phyloP scores from a whole-genome alignment of 1,284 basidiomycete species.

The Lentinula novae-zelandiae region DNA sequence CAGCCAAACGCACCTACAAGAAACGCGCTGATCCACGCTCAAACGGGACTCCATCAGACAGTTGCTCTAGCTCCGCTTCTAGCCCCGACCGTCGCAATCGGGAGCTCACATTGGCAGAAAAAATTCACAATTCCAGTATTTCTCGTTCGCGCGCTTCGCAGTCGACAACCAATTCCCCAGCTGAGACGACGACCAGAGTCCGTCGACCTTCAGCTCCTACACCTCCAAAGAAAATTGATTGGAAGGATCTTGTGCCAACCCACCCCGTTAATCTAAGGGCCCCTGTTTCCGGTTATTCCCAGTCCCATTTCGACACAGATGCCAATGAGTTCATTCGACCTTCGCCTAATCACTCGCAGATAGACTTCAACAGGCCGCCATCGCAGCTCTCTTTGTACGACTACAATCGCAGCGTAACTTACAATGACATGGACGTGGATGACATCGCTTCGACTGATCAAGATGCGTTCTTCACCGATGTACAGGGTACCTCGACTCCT shows the following conservation, averaged over 20 bases:
- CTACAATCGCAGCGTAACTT: conserved; percentile 18
- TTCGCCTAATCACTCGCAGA: conserved; percentile 16
- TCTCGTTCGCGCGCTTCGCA: conserved; percentile 20
- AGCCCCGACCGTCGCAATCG: conserved; percentile 1
- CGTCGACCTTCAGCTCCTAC: conserved; percentile 30
- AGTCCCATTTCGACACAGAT: conserved; percentile 15
- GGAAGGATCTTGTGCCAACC: conserved; percentile 12
- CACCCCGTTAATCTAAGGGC: conserved; percentile 9
- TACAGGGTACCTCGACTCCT: conserved; percentile 28
- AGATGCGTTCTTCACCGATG: conserved; percentile 25
- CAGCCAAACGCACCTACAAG: background rate
- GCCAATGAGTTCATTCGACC: conserved; percentile 15
- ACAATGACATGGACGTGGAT: conserved; percentile 18
- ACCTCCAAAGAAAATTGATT: conserved; percentile 14
- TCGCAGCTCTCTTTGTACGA: conserved; percentile 35
- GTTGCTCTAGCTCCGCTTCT: conserved; percentile 37
- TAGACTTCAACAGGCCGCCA: conserved; percentile 44
- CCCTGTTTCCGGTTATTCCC: background rate
- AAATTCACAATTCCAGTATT: conserved; percentile 23
- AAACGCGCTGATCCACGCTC: conserved; percentile 10
- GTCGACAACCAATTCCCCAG: conserved; percentile 20
- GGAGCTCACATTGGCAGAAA: conserved; percentile 22
- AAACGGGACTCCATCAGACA: conserved; percentile 28
- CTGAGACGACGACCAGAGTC: conserved; percentile 14
- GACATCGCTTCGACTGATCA: background rate